phyloP scores from a whole-genome alignment of 176 grass and related monocot species.

The Cenchrus purpureus region DNA sequence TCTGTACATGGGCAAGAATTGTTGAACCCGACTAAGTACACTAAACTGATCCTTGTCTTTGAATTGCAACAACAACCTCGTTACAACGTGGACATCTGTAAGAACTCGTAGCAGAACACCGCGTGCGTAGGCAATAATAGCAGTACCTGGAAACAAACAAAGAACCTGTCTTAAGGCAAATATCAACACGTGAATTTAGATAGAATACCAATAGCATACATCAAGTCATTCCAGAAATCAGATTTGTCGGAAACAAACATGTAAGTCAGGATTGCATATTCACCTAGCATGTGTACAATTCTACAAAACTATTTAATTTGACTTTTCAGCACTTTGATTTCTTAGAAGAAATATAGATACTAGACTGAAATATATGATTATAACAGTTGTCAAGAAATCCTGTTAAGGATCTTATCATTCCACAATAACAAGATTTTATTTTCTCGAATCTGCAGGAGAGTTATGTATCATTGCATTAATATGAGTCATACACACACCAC shows the following conservation, averaged over 20 bases:
- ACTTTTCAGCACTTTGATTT: not conserved
- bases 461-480: too few relatives aligned
- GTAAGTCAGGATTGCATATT: slow-evolving; percentile 4
- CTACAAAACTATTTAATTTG: not conserved
- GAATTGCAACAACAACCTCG: slow-evolving; percentile 73
- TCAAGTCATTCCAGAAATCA: not conserved
- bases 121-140: slow-evolving; percentile 89
- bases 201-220: not conserved
- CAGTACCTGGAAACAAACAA: slow-evolving; percentile 74
- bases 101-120: slow-evolving; percentile 58
- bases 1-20: not conserved
- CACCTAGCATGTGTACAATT: not conserved
- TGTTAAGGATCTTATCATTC: not conserved
- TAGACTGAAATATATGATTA: not conserved
- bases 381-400: not conserved
- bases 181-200: not conserved
- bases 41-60: slow-evolving; percentile 68
- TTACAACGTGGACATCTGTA: slow-evolving; percentile 81
- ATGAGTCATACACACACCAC: too few relatives aligned
- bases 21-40: slow-evolving; percentile 9
- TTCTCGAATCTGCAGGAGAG: too few relatives aligned
- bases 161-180: slow-evolving; percentile 3
- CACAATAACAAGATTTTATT: not conserved
- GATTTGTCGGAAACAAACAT: not conserved
- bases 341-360: not conserved